phyloP scores from a whole-genome alignment of 2,329 filamentous ascomycete species.

The Clonostachys rhizophaga region DNA sequence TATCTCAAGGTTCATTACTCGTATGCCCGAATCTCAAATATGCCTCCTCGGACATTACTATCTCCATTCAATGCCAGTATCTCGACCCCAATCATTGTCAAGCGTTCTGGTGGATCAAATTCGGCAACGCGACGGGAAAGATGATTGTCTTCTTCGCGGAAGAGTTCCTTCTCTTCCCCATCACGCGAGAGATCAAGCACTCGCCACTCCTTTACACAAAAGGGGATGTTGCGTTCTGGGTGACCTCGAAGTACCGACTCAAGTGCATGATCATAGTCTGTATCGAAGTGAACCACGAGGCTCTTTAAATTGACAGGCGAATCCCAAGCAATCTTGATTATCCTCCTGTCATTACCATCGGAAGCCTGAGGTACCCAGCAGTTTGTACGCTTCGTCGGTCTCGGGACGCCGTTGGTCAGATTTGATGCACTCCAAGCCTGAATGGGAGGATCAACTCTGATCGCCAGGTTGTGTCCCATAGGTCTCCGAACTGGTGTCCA shows the following conservation, averaged over 20 bases:
- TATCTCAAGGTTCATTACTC: slow-evolving; percentile 1
- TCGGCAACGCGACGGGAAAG: slow-evolving; percentile 9
- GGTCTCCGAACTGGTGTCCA: slow-evolving; percentile 15
- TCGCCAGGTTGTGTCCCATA: slow-evolving; percentile 14
- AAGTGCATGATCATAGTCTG: slow-evolving; percentile 14
- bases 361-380: slow-evolving; percentile 10
- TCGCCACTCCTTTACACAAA: slow-evolving; percentile 14
- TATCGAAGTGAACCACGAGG: slow-evolving; percentile 14
- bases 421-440: slow-evolving; percentile 8
- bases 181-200: slow-evolving; percentile 9
- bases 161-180: slow-evolving; percentile 9
- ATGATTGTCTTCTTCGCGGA: slow-evolving; percentile 9
- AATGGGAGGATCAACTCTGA: slow-evolving; percentile 8
- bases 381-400: slow-evolving; percentile 14
- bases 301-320: slow-evolving; percentile 4
- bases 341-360: neutral
- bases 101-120: slow-evolving; percentile 2
- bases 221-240: slow-evolving; percentile 12
- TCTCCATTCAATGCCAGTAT: slow-evolving; percentile 13
- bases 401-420: slow-evolving; percentile 10
- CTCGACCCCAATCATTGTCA: slow-evolving; percentile 9
- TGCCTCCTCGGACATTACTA: slow-evolving; percentile 10
- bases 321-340: slow-evolving; percentile 7
- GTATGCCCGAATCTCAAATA: slow-evolving; percentile 14
- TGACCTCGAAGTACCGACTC: slow-evolving; percentile 15